Evolutionary conservation across 306 rosid genomes (phyloP), one percentile per base, ranked within the genome.

Genomic region (Cicer bijugum): DNA sequence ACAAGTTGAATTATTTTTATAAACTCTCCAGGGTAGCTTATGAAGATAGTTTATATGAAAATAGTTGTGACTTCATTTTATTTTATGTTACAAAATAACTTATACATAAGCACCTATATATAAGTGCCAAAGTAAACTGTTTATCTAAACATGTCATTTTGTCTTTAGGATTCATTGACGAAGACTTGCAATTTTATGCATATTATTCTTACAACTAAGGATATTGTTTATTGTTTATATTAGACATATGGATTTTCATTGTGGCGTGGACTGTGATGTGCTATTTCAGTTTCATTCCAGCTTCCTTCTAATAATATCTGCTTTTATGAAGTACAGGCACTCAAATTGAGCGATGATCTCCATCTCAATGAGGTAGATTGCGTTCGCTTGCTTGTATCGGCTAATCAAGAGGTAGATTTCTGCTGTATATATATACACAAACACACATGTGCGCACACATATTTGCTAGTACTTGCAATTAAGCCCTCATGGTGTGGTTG

Each of bases 321-420:
- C 61, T 58, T 65, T 69, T 64, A 28, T 84, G 88, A 79, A 75
- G 74, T 35, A 10, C 51, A 94, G 98, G 88, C 92, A 37, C 89
- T 94, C 76, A 94, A 89, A 82, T 81, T 94, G 90, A 94, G 98
- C 23, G 95, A 94, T 64, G 97, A 94, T 76, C 91, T 91, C 74
- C 91, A 89, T 85, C 91, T 94, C 55, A 94, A 91, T 80, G 98
- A 94, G 84, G 84, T 91, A 44, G 91, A 94, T 9, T 91, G 97
- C 20, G 97, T 94, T 71, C 84, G 88, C 35, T 85, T 94, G 85
- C 92, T 94, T 75, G 86, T 94, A 60, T 82, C 82, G 46, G 92
- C 96, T 35, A 91, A 94, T 83, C 97, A 91, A 75, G 97, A 91
- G 97, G 98, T 94, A 79, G 1, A 56, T 47, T 74, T 81, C 72